A percentile compares a stretch with the other conserved stretches of the same genome.
Conservation (phyloP, 805 yeast genomes). For the Metschnikowia picachoensis region DNA sequence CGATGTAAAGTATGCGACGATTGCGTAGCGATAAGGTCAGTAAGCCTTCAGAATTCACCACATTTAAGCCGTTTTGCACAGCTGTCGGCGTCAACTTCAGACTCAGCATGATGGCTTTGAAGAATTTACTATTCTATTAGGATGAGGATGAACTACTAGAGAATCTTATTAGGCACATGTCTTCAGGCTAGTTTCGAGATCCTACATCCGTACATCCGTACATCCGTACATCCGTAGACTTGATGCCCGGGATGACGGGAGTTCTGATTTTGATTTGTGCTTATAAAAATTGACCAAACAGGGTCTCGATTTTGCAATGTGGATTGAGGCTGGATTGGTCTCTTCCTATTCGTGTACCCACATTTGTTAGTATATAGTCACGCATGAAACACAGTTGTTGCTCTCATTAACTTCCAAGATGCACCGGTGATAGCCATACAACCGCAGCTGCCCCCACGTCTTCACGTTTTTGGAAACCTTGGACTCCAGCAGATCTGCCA, state of each 20-base stretch:
- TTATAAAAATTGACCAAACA: too few species aligned
- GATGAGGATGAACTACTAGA: too few species aligned
- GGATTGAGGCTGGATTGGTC: too few species aligned
- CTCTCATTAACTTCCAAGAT: constrained; percentile 43
- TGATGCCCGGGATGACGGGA: too few species aligned
- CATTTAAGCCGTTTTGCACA: constrained; percentile 28
- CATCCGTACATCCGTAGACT: too few species aligned
- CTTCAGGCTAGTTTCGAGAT: too few species aligned
- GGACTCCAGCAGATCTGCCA: constrained; percentile 11
- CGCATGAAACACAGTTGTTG: constrained; percentile 32
- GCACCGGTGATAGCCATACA: constrained; percentile 37
- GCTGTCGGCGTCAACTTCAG: constrained; percentile 37
- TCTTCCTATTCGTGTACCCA: too few species aligned
- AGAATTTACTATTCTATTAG: too few species aligned
- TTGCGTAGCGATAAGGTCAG: constrained; percentile 34
- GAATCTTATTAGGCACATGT: too few species aligned
- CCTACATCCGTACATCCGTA: too few species aligned
- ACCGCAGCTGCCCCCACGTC: constrained; percentile 41
- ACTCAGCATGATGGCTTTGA: not conserved
- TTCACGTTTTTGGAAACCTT: constrained; percentile 19
- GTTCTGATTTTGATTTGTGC: too few species aligned
- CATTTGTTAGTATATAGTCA: constrained; percentile 30
- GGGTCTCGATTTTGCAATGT: too few species aligned
- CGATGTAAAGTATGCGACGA: constrained; percentile 31
- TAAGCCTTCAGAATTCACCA: constrained; percentile 34